Percentiles rank a stretch among this genome's conserved stretches.
These are phyloP conservation scores for Coemansia reversa DNA, from an alignment of 192 early-diverging fungal species.

Conservation along the genomic window DNA sequence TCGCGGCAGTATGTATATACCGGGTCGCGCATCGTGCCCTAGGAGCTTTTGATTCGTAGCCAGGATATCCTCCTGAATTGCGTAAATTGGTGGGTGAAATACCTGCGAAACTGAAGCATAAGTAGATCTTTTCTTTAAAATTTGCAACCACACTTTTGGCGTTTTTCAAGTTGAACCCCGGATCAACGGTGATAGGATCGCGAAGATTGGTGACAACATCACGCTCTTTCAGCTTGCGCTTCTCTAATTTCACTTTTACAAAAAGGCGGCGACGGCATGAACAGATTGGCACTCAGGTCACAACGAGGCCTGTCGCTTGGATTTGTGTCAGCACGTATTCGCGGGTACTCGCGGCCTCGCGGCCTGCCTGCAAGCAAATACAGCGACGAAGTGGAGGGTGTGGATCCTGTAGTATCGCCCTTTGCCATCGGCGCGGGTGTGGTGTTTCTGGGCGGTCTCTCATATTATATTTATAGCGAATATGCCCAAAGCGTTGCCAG, in stretches of 20 bases:
- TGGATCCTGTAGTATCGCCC: slow-evolving; percentile 29
- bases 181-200: too few relatives aligned
- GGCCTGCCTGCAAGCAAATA: neutral
- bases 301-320: neutral
- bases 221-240: neutral
- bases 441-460: slow-evolving; percentile 23
- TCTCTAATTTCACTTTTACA: neutral
- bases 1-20: slow-evolving; percentile 55
- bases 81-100: neutral
- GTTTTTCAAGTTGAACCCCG: too few relatives aligned
- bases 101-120: too few relatives aligned
- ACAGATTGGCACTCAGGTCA: neutral
- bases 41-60: neutral
- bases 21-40: slow-evolving; percentile 37
- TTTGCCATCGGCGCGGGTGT: slow-evolving; percentile 29
- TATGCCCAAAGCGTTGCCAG: slow-evolving; percentile 10
- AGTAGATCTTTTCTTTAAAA: too few relatives aligned
- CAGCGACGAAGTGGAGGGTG: slow-evolving; percentile 20
- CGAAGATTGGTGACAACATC: too few relatives aligned
- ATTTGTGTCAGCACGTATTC: neutral
- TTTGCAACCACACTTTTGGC: too few relatives aligned
- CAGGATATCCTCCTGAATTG: neutral
- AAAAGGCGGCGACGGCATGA: neutral
- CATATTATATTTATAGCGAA: slow-evolving; percentile 37
- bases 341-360: neutral